Evolutionary conservation across 176 grass and related monocot species (phyloP).

Genomic region (Aegilops bicornis): DNA sequence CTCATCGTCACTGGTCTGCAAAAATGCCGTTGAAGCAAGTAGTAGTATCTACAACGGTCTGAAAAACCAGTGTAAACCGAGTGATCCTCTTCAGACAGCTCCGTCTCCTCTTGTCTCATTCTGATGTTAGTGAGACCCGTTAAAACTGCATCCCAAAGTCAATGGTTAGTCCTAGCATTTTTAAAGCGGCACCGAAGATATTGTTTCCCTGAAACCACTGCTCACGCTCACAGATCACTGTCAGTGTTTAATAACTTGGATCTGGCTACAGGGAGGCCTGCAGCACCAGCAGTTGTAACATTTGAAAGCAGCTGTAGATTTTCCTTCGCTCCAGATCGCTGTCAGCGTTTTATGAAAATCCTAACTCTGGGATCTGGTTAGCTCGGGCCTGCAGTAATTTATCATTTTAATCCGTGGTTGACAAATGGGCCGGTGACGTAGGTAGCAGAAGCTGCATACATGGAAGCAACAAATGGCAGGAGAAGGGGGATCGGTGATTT

Average conservation of each 20-base stretch:
- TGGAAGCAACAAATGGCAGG: too few species aligned
- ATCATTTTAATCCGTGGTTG: background rate
- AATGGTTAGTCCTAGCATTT: background rate
- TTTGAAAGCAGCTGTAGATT: background rate
- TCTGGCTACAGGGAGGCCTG: background rate
- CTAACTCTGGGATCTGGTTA: background rate
- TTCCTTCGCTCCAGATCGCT: conserved; percentile 5
- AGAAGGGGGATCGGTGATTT: too few species aligned
- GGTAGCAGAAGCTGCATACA: background rate
- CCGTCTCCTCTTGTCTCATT: background rate
- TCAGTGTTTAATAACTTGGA: background rate
- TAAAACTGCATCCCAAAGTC: background rate
- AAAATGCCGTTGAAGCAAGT: background rate
- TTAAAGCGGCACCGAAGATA: background rate
- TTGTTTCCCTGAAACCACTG: background rate
- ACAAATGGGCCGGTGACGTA: background rate
- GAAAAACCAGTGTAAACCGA: background rate
- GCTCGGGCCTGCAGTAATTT: background rate
- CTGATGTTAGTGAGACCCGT: background rate
- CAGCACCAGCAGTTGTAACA: background rate
- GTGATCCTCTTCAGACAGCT: background rate
- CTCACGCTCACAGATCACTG: background rate
- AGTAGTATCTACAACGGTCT: background rate
- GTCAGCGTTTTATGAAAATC: conserved; percentile 9
- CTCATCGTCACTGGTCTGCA: background rate